phyloP scores from a whole-genome alignment of 2,329 filamentous ascomycete species.

The Xylariaceae sp. region DNA sequence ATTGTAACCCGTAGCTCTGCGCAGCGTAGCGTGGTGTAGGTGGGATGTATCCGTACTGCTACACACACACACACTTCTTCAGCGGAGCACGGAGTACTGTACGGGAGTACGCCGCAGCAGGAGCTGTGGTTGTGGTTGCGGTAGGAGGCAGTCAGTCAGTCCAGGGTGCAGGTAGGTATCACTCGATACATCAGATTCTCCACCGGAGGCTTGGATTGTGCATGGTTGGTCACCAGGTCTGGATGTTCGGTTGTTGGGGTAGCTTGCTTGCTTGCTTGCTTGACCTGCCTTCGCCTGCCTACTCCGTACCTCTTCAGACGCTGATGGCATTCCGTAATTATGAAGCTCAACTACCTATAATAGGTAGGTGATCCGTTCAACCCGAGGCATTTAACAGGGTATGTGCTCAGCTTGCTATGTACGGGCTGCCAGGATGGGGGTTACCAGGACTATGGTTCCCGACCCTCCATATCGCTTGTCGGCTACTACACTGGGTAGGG shows the following conservation, averaged over 20 bases:
- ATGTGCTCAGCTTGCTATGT: constrained; percentile 2
- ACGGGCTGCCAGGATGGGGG: constrained; percentile 10
- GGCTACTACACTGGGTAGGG: neutral
- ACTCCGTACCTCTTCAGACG: neutral
- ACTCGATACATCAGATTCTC: constrained; percentile 8
- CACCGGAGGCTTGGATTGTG: constrained; percentile 10
- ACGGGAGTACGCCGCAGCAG: neutral
- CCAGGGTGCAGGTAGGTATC: neutral
- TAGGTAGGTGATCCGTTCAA: neutral
- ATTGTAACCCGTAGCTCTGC: neutral
- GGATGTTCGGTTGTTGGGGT: constrained; percentile 14
- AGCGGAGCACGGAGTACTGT: no score
- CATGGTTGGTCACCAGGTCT: constrained; percentile 18
- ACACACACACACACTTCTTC: constrained; percentile 1
- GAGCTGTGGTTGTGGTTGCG: neutral
- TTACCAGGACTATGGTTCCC: constrained; percentile 21
- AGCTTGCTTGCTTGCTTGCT: neutral
- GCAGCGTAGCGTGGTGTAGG: no score
- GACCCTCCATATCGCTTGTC: constrained; percentile 17
- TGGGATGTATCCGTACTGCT: constrained; percentile 2
- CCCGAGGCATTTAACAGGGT: neutral
- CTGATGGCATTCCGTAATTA: neutral
- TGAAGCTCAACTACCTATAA: neutral
- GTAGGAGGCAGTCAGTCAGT: neutral
- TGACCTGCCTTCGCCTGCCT: constrained; percentile 5